phyloP scores from a whole-genome alignment of 768 basidiomycete species.

The Boletus coccyginus region DNA sequence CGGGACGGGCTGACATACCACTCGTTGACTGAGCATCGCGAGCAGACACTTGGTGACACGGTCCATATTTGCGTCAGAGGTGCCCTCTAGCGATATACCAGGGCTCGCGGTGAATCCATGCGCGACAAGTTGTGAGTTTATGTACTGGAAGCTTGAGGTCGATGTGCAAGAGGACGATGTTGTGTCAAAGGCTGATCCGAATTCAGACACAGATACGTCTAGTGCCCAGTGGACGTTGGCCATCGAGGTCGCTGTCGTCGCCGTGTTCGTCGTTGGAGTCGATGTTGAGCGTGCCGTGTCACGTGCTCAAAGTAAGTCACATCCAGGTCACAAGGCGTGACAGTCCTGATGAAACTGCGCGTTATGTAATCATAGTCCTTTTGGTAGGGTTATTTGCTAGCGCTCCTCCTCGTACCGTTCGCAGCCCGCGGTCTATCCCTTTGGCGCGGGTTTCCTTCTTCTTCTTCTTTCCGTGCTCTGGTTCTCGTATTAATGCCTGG shows the following conservation, averaged over 20 bases:
- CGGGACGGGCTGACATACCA: constrained; percentile 47
- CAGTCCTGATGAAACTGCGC: constrained; percentile 14
- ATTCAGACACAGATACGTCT: constrained; percentile 40
- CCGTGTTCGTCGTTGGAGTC: constrained; percentile 6
- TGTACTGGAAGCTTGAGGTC: constrained; percentile 66
- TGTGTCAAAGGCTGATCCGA: constrained; percentile 44
- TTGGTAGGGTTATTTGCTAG: not conserved
- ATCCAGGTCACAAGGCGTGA: constrained; percentile 10
- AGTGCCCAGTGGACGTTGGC: constrained; percentile 50
- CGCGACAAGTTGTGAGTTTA: constrained; percentile 78
- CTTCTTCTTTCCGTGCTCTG: not conserved
- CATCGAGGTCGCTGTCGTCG: not conserved
- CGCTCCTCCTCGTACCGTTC: constrained; percentile 10
- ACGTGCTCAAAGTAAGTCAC: constrained; percentile 23
- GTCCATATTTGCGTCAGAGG: constrained; percentile 54
- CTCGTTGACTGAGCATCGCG: constrained; percentile 69
- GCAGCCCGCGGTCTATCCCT: constrained; percentile 12
- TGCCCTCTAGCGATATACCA: constrained; percentile 67
- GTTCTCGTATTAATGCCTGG: constrained; percentile 39
- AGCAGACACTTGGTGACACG: constrained; percentile 71
- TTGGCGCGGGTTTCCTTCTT: not conserved
- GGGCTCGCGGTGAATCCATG: constrained; percentile 70
- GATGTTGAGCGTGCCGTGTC: constrained; percentile 29
- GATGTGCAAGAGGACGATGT: constrained; percentile 47
- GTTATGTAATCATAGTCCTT: constrained; percentile 24